Evolutionary conservation across 2,329 filamentous ascomycete species (phyloP), one percentile per base, ranked within the genome.

Genomic region (Ambrosiella xylebori): DNA sequence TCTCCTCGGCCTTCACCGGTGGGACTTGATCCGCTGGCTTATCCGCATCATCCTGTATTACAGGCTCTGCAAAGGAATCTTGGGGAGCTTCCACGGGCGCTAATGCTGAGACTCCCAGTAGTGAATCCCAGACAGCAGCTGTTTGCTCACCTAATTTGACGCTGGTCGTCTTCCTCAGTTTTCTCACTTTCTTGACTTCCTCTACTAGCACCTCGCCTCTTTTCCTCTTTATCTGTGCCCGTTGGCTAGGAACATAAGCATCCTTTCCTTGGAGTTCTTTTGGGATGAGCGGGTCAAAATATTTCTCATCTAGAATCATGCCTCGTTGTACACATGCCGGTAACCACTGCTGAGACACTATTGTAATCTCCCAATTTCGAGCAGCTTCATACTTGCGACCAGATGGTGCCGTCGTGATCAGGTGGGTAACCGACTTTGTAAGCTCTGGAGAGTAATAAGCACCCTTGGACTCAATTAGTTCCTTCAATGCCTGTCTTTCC

Each of bases 371-470:
- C 90, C 93, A 98, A 64, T 77, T 77, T 63, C 80, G 82, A n/a
- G 91, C 93, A 58, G 88, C 88, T 58, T 81, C 80, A 68, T 95
- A 98, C 69, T 98, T 98, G 61, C 88, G 86, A 19, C 93, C 91
- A 62, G 86, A 80, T 7, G 91, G 82, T 55, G 78, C 79, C 61
- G 79, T 79, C 38, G 88, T 88, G 62, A 98, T 85, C 13, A 98
- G 77, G 69, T 98, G 93, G 1, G 89, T 95, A 63, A 94, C 87
- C 57, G 75, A 76, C 65, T 84, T 88, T 8, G 89, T 95, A 57
- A 98, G 76, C 67, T 98, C 91, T 58, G 86, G 88, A 36, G 86
- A 84, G 68, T 96, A 96, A 57, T 79, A 74, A n/a, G 84, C 93
- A 38, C 91, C 91, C 65, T 94, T 81, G 13, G 75, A 69, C 47